Conservation (phyloP, 2,329 filamentous ascomycete species). For the Escovopsis sp. region DNA sequence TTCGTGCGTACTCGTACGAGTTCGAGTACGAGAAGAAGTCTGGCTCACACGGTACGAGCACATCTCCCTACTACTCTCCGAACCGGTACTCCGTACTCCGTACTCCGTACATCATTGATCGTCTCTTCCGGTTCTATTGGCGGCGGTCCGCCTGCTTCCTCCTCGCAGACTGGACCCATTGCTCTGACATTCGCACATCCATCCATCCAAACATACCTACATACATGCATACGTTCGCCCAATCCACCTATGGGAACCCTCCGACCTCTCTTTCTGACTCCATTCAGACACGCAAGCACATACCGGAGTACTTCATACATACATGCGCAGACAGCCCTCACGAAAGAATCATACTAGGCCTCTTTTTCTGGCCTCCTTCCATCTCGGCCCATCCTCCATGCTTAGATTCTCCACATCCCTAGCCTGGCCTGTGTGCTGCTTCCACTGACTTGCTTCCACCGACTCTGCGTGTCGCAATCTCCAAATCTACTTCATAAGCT, state of each 20-base stretch:
- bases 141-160: too few species aligned
- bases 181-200: too few species aligned
- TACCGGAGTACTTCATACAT: not conserved
- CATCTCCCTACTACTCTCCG: too few species aligned
- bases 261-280: too few species aligned
- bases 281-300: not conserved
- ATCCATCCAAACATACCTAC: not conserved
- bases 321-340: not conserved
- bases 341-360: constrained; percentile 3
- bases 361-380: constrained; percentile 2
- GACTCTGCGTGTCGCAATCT: constrained; percentile 7
- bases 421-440: not conserved
- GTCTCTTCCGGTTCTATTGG: too few species aligned
- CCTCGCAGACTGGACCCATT: too few species aligned
- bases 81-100: too few species aligned
- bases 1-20: not conserved
- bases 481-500: constrained; percentile 6
- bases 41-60: too few species aligned
- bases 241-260: too few species aligned
- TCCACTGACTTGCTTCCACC: constrained; percentile 15
- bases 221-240: not conserved
- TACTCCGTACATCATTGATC: too few species aligned
- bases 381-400: constrained; percentile 10
- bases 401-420: constrained; percentile 5
- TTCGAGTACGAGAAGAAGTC: too few species aligned